Percentiles rank a stretch among this genome's conserved stretches.
phyloP scores from a whole-genome alignment of 2,329 filamentous ascomycete genomes.

The Microdochium trichocladiopsis region DNA sequence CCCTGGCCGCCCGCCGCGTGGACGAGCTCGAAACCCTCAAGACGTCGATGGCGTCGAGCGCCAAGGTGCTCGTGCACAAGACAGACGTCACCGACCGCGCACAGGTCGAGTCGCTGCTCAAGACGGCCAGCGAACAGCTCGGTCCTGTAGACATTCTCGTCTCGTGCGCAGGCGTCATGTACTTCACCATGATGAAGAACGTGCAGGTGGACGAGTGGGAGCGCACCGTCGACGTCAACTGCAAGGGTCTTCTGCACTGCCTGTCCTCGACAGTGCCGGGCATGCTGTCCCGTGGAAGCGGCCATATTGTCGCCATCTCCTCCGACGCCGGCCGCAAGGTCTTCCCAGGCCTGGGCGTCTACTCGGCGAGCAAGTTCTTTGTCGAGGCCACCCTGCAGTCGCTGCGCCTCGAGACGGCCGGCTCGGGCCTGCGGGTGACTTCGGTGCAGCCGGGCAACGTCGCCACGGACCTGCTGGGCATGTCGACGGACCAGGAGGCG shows the following conservation, averaged over 20 bases:
- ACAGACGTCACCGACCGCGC: slow-evolving; percentile 65
- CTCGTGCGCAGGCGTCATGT: slow-evolving; percentile 78
- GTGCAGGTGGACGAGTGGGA: slow-evolving; percentile 69
- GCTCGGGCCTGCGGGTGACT: slow-evolving; percentile 65
- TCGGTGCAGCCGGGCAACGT: slow-evolving; percentile 73
- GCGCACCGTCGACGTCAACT: slow-evolving; percentile 77
- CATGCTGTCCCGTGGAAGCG: slow-evolving; percentile 63
- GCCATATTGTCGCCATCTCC: slow-evolving; percentile 75
- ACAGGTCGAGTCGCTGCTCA: slow-evolving; percentile 61
- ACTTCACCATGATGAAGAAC: slow-evolving; percentile 83
- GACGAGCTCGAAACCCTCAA: slow-evolving; percentile 64
- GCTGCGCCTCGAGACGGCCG: slow-evolving; percentile 69
- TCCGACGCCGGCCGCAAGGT: slow-evolving; percentile 78
- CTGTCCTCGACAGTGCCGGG: slow-evolving; percentile 61
- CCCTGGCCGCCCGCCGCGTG: slow-evolving; percentile 62
- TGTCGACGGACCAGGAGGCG: slow-evolving; percentile 71
- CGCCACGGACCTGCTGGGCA: slow-evolving; percentile 62
- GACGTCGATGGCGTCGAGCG: slow-evolving; percentile 47
- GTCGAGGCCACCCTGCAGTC: slow-evolving; percentile 75
- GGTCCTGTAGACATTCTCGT: slow-evolving; percentile 75
- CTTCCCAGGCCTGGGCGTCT: slow-evolving; percentile 74
- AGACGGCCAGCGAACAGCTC: slow-evolving; percentile 50
- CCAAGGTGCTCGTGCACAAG: slow-evolving; percentile 59
- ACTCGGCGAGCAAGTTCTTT: slow-evolving; percentile 80
- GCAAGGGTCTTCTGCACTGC: slow-evolving; percentile 73